phyloP scores from a whole-genome alignment of 1,284 basidiomycete species.

The Tylopilus orsonianus region DNA sequence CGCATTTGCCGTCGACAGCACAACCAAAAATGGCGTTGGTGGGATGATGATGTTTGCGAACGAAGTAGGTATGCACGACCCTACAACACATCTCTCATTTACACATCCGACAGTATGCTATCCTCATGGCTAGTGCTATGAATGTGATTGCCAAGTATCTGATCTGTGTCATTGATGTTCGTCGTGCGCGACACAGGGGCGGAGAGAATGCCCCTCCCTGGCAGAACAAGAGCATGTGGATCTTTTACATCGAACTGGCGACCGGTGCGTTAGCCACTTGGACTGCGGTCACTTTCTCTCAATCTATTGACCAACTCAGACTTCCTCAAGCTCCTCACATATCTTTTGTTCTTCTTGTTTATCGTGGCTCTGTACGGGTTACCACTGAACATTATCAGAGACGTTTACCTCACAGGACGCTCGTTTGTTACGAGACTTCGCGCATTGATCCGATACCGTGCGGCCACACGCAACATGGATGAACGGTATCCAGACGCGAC shows the following conservation, averaged over 20 bases:
- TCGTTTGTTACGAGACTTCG: slow-evolving; percentile 87
- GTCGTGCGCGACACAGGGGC: slow-evolving; percentile 72
- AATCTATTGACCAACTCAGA: slow-evolving; percentile 48
- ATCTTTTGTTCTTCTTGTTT: slow-evolving; percentile 89
- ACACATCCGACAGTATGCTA: slow-evolving; percentile 68
- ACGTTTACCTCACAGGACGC: slow-evolving; percentile 93
- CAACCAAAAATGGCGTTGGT: slow-evolving; percentile 77
- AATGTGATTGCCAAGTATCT: slow-evolving; percentile 84
- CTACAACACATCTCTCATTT: slow-evolving; percentile 6
- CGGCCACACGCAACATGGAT: slow-evolving; percentile 97
- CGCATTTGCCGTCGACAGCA: slow-evolving; percentile 74
- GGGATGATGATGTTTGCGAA: slow-evolving; percentile 94
- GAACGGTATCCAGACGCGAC: slow-evolving; percentile 94
- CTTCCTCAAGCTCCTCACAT: slow-evolving; percentile 90
- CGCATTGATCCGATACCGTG: slow-evolving; percentile 88
- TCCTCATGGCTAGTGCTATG: slow-evolving; percentile 79
- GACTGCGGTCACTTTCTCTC: slow-evolving; percentile 8
- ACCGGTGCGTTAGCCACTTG: slow-evolving; percentile 62
- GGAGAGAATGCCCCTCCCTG: slow-evolving; percentile 88
- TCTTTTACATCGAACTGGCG: slow-evolving; percentile 92
- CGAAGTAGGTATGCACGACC: slow-evolving; percentile 57
- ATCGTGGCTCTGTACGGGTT: slow-evolving; percentile 95
- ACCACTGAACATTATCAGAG: slow-evolving; percentile 93
- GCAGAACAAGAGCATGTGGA: slow-evolving; percentile 98
- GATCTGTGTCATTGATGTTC: slow-evolving; percentile 82